phyloP scores from a whole-genome alignment of 2,329 filamentous ascomycete genomes.

The Fusarium burgessii region DNA sequence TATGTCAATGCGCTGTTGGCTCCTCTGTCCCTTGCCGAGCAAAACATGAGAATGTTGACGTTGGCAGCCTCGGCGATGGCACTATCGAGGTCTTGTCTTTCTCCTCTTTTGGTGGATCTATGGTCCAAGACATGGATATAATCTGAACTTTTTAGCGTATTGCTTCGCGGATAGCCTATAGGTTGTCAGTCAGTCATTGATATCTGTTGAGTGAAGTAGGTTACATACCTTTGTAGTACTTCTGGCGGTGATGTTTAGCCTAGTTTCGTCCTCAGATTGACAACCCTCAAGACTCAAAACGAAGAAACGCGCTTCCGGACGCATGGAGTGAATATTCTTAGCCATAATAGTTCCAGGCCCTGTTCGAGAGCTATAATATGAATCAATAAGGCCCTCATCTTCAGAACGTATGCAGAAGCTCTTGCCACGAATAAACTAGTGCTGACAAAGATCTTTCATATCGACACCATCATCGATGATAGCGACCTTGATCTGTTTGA shows the following conservation, averaged over 20 bases:
- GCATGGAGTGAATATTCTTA: constrained; percentile 42
- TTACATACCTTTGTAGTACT: constrained; percentile 1
- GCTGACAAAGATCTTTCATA: constrained; percentile 41
- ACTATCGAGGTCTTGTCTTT: constrained; percentile 29
- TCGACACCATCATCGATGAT: constrained; percentile 57
- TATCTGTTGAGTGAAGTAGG: background rate
- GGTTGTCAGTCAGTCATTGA: background rate
- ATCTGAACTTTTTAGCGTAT: constrained; percentile 49
- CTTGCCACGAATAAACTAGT: constrained; percentile 42
- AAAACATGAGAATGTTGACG: constrained; percentile 55
- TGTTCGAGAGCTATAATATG: constrained; percentile 47
- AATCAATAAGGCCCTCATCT: background rate
- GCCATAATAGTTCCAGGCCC: constrained; percentile 49
- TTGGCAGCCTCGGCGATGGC: constrained; percentile 44
- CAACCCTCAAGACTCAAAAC: constrained; percentile 19
- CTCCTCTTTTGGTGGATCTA: constrained; percentile 26
- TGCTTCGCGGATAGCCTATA: constrained; percentile 49
- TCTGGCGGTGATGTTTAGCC: background rate
- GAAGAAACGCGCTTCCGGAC: constrained; percentile 40
- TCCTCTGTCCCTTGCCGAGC: constrained; percentile 50
- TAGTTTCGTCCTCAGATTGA: background rate
- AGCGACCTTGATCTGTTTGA: constrained; percentile 48
- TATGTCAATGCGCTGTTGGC: background rate
- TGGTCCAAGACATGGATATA: constrained; percentile 56
- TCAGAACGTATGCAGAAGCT: constrained; percentile 41